A percentile compares a stretch with the other conserved stretches of the same genome.
Evolutionary conservation across 2,329 filamentous ascomycete species (phyloP).

Genomic region (Dendrostoma leiphaemia): DNA sequence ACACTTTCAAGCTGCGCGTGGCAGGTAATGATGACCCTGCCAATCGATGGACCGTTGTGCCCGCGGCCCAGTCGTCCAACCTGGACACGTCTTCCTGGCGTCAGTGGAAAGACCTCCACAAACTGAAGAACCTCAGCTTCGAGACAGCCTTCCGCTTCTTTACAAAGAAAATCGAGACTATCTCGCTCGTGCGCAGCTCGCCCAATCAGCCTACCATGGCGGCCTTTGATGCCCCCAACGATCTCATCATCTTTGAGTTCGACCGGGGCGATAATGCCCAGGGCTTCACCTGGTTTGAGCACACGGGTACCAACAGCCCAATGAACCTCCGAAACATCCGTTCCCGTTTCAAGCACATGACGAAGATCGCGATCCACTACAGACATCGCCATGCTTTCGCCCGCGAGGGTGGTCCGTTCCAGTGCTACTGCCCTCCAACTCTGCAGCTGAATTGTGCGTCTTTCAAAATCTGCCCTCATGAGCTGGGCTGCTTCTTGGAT

Average conservation of each 20-base stretch:
- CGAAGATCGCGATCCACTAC: constrained; percentile 12
- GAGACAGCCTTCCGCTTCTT: constrained; percentile 7
- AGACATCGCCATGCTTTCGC: background rate
- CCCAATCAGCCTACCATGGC: background rate
- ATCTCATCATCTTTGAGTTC: constrained; percentile 24
- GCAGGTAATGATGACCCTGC: background rate
- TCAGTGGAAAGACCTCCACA: constrained; percentile 5
- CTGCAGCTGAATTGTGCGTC: background rate
- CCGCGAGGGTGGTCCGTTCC: background rate
- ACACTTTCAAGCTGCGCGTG: constrained; percentile 11
- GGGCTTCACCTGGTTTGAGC: constrained; percentile 13
- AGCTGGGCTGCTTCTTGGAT: constrained; percentile 23
- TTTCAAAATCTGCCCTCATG: constrained; percentile 21
- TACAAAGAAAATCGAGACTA: background rate
- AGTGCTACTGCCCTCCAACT: background rate
- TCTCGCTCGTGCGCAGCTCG: background rate
- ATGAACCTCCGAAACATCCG: background rate
- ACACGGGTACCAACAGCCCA: background rate
- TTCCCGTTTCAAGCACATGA: background rate
- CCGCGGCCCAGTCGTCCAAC: background rate
- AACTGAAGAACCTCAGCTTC: constrained; percentile 10
- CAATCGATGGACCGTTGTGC: background rate
- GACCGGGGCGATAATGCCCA: background rate
- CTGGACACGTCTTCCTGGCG: constrained; percentile 9
- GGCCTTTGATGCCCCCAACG: constrained; percentile 11